Conservation (phyloP, 2,329 filamentous ascomycete genomes). For the Paracoccidioides brasiliensis region DNA sequence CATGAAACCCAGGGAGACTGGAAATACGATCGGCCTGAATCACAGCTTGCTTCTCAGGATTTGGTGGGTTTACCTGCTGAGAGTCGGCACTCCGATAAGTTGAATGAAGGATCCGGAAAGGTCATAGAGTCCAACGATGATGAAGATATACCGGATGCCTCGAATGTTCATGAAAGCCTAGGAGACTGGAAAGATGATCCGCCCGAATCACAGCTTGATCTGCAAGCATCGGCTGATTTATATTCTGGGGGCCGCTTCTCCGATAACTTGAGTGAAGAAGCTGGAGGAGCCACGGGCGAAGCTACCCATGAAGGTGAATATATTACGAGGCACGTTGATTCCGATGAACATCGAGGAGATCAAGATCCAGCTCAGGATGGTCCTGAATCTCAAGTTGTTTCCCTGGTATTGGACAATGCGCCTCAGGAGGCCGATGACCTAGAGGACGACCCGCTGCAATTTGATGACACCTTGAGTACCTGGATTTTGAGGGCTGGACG, state of each 20-base stretch:
- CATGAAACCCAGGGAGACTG: neutral
- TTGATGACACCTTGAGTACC: neutral
- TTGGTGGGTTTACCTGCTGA: neutral
- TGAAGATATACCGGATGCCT: neutral
- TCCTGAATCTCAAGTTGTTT: neutral
- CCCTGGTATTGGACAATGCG: neutral
- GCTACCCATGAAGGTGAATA: too few relatives aligned
- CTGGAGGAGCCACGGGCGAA: too few relatives aligned
- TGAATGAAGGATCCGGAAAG: neutral
- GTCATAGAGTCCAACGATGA: neutral
- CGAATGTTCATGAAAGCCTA: neutral
- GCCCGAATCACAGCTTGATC: neutral
- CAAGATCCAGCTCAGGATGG: neutral
- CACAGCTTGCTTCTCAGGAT: neutral
- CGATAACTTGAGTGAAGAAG: neutral
- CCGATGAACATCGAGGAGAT: too few relatives aligned
- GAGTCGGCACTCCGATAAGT: neutral
- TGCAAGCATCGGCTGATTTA: neutral
- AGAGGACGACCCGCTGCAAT: constrained; percentile 6
- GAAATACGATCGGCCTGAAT: neutral
- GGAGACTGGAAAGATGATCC: neutral
- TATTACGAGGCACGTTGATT: too few relatives aligned
- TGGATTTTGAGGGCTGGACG: neutral
- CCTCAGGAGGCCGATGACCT: neutral
- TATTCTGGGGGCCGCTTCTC: neutral